These are phyloP conservation scores for Xylaria arbuscula DNA, from an alignment of 2,329 filamentous ascomycete species.

Conservation along the genomic window DNA sequence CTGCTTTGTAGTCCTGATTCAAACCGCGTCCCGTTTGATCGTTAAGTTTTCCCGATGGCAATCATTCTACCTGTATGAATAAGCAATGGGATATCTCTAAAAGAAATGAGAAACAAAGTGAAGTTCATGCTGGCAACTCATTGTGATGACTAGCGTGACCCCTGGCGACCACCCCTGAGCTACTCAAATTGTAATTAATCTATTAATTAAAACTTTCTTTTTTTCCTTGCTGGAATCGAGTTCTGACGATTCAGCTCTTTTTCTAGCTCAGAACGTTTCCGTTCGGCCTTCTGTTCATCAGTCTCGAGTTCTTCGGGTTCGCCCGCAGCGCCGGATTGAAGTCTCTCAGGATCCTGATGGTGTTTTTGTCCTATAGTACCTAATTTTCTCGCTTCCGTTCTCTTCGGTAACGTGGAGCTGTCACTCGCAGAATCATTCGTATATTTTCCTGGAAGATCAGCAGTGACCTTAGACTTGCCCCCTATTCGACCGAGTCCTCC, in stretches of 20 bases:
- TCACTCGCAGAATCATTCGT: conserved; percentile 21
- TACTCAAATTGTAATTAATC: not conserved
- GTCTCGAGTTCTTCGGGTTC: conserved; percentile 44
- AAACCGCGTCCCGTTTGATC: too few relatives aligned
- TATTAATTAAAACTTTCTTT: conserved; percentile 61
- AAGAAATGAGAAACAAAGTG: too few relatives aligned
- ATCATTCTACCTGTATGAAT: too few relatives aligned
- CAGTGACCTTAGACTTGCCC: conserved; percentile 38
- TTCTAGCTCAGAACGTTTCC: conserved; percentile 63
- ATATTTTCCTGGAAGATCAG: conserved; percentile 19
- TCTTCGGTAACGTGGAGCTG: conserved; percentile 35
- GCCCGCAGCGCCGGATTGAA: conserved; percentile 30
- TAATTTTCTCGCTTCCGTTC: conserved; percentile 38
- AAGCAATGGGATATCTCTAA: too few relatives aligned
- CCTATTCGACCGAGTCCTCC: conserved; percentile 44
- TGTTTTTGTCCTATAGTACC: conserved; percentile 45
- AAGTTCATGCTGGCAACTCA: too few relatives aligned
- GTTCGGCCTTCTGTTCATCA: conserved; percentile 56
- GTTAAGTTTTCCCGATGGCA: too few relatives aligned
- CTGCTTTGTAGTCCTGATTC: too few relatives aligned
- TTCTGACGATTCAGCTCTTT: conserved; percentile 62
- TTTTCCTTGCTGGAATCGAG: conserved; percentile 65
- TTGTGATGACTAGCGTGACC: not conserved
- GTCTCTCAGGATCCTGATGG: conserved; percentile 36
- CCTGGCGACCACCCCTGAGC: not conserved